Base-by-base conservation (phyloP, 331 rosid species). In the Rhamnella rubrinervis region DNA sequence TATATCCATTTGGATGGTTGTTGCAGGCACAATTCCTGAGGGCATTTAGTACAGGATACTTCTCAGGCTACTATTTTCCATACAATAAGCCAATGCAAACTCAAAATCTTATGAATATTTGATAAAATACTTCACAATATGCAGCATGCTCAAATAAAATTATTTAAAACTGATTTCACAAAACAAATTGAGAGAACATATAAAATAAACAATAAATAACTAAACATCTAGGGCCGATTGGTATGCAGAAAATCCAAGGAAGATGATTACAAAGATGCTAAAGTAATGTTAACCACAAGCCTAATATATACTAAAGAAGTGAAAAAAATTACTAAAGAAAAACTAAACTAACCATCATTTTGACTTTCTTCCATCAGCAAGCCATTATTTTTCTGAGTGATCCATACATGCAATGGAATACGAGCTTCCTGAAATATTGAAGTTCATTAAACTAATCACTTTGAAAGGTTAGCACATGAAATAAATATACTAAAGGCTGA, bases 401-500 rank as follows among this genome's bases (percentile, higher is more conserved):
- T 92, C 97, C 99, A 91, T 77, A 91, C 82, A 77, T 91, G 99
- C 67, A 95, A 79, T 28, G 96, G 97, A 72, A 84, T 68, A 53
- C 97, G 97, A 71, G 82, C 89, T 86, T 95, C 99, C 99, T 95
- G 85, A 47, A 87, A 52, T 52, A 38, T 77, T 11, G 16, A 78
- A 83, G 75, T 72, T 66, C 38, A 71, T 25, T 21, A 78, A 71
- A 66, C 59, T 72, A 62, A 71, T 17, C 58, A 63, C 44, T 72
- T 56, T 44, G 77, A 39, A 58, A 28, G 19, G 52, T 5, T 17
- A 44, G 47, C 65, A 66, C 35, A 49, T 37, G 39, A 61, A 59
- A 49, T 39, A 46, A 15, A 17, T n/a, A 51, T 37, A 63, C 2
- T 47, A 25, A 46, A 68, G 63, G 40, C 31, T 70, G 65, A 66